Evolutionary conservation across 306 rosid genomes (phyloP).

Genomic region (Leucaena leucocephala): DNA sequence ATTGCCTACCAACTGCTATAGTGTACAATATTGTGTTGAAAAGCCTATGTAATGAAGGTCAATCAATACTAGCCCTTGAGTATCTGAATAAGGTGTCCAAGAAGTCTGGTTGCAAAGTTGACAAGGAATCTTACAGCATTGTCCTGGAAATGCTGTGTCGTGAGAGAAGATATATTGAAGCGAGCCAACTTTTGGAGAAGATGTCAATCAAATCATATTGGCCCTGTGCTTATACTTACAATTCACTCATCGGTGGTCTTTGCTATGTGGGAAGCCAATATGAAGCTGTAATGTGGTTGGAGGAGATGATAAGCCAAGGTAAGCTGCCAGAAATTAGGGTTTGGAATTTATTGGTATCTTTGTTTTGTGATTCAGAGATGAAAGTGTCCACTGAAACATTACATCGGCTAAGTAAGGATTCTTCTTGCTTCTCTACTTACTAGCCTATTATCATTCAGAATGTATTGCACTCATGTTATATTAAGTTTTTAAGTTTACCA

Average conservation of each 20-base stretch:
- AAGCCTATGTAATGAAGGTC: conserved; percentile 39
- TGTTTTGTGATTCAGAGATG: conserved; percentile 39
- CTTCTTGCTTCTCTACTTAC: not conserved
- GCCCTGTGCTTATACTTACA: conserved; percentile 50
- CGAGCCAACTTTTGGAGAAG: conserved; percentile 52
- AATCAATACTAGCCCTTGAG: conserved; percentile 32
- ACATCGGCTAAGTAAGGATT: conserved; percentile 40
- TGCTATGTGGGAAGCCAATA: conserved; percentile 51
- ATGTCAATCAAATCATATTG: conserved; percentile 57
- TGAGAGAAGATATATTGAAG: conserved; percentile 48
- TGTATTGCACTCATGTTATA: not conserved
- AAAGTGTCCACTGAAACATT: conserved; percentile 33
- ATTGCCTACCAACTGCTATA: conserved; percentile 46
- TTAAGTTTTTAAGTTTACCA: not conserved
- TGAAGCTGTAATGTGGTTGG: conserved; percentile 62
- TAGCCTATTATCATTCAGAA: not conserved
- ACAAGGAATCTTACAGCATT: conserved; percentile 44
- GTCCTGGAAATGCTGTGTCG: conserved; percentile 49
- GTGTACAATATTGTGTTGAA: conserved; percentile 44
- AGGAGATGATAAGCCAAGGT: conserved; percentile 63
- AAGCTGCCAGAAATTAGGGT: conserved; percentile 48
- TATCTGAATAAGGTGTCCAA: conserved; percentile 55
- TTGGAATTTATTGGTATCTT: conserved; percentile 46
- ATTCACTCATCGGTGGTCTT: conserved; percentile 52
- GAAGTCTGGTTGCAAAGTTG: conserved; percentile 38